These are phyloP conservation scores for Camellia oleifera DNA, from an alignment of 179 eudicot genomes.

Conservation along the genomic window DNA sequence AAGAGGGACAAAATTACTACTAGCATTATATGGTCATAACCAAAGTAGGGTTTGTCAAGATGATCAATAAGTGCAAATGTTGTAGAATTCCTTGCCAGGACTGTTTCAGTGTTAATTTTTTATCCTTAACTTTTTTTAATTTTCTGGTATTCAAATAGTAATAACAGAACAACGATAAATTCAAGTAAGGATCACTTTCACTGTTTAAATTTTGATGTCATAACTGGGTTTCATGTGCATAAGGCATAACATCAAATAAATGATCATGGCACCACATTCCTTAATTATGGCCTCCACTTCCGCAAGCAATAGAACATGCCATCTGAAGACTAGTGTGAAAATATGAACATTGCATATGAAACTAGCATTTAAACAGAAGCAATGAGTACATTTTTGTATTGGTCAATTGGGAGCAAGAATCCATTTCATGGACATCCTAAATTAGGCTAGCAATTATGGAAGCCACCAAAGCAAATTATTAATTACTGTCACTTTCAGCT, in stretches of 20 bases:
- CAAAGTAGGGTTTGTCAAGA: too few species aligned
- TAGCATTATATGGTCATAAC: not conserved
- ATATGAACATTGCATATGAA: not conserved
- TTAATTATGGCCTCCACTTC: not conserved
- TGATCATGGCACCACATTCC: not conserved
- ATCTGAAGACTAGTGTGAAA: not conserved
- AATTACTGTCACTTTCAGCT: not conserved
- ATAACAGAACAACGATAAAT: not conserved
- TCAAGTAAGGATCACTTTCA: not conserved
- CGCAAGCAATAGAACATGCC: not conserved
- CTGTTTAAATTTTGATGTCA: not conserved
- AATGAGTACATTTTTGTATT: not conserved
- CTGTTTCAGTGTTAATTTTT: not conserved
- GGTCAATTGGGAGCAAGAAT: not conserved
- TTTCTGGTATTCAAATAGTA: too few species aligned
- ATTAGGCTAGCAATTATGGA: not conserved
- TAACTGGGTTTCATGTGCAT: not conserved
- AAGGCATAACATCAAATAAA: not conserved
- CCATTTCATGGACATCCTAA: conserved; percentile 2
- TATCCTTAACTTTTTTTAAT: not conserved
- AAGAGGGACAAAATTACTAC: not conserved
- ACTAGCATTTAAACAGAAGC: not conserved
- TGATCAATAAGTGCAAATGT: not conserved
- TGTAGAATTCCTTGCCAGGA: not conserved
- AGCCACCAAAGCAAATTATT: not conserved